Evolutionary conservation across 257 asterid genomes (phyloP), one percentile per base, ranked within the genome.

Genomic region (Gentiana macrophylla): DNA sequence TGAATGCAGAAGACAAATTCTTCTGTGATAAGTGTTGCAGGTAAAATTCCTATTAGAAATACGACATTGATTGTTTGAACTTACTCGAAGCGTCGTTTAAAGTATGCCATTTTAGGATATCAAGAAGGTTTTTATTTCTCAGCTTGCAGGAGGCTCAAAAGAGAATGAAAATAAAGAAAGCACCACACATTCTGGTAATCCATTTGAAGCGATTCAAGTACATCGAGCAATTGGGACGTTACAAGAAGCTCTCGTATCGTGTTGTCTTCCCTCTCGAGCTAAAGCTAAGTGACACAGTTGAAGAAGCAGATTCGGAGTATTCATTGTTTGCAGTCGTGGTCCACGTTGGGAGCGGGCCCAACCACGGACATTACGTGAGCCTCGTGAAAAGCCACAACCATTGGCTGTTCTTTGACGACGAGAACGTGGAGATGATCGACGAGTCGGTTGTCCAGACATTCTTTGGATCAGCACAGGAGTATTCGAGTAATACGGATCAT

Each of bases 91-190:
- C 24, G 24, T 24, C 24, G 24, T 24, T 24, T 24, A 24, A 24
- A 24, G 24, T 24, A 24, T 24, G 24, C 24, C 24, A 24, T 24
- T 24, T 24, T 24, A 24, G 24, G 24, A 24, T 24, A 24, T 24
- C 24, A 24, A 24, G 24, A 24, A 24, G 24, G 8, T 61, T 52
- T 64, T 68, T 69, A 56, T 24, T 24, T 65, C 24, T 24, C 79
- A 86, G 95, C 67, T 76, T 86, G 77, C 95, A 86, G 80, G 95
- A 86, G 72, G 95, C 95, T n/a, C 94, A 86, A 70, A 86, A 86
- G 79, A 81, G 95, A 73, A 83, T 86, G 95, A 86, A 86, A 82
- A 86, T 86, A 24, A 86, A 83, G 62, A 80, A 62, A 73, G 80
- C 95, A 8, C 95, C 94, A 13, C 94, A 79, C 62, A 77, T 86